phyloP scores from a whole-genome alignment of 2,329 filamentous ascomycete species.

The Pseudopithomyces maydicus region DNA sequence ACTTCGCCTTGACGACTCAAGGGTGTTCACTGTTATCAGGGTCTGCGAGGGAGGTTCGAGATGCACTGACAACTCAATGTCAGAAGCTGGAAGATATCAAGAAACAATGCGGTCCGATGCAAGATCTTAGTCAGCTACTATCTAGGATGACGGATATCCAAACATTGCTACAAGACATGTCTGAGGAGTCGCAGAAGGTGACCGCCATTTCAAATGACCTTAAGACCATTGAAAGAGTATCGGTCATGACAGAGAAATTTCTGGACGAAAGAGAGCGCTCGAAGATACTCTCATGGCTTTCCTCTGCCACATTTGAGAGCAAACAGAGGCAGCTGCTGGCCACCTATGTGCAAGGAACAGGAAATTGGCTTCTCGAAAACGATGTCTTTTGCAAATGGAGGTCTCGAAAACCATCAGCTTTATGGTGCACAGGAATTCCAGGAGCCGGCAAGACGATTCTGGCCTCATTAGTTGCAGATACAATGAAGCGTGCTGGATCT shows the following conservation, averaged over 20 bases:
- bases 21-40: constrained; percentile 7
- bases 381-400: not conserved
- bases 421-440: constrained; percentile 3
- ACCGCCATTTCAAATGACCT: not conserved
- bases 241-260: not conserved
- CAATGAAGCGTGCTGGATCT: not conserved
- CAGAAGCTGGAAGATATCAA: constrained; percentile 8
- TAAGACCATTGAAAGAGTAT: not conserved
- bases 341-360: not conserved
- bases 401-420: not conserved
- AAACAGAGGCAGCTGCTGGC: constrained; percentile 3
- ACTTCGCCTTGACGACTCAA: constrained; percentile 9
- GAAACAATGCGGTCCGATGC: not conserved
- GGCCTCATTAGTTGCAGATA: not conserved
- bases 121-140: not conserved
- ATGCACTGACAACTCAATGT: not conserved
- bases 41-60: constrained; percentile 1
- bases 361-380: not conserved
- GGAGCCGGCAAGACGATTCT: constrained; percentile 6
- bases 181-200: not conserved
- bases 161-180: not conserved
- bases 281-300: constrained; percentile 4
- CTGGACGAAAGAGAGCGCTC: not conserved
- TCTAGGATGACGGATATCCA: not conserved
- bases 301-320: not conserved